Base-by-base conservation (phyloP, 1,284 basidiomycete species). In the Chiua sp. region DNA sequence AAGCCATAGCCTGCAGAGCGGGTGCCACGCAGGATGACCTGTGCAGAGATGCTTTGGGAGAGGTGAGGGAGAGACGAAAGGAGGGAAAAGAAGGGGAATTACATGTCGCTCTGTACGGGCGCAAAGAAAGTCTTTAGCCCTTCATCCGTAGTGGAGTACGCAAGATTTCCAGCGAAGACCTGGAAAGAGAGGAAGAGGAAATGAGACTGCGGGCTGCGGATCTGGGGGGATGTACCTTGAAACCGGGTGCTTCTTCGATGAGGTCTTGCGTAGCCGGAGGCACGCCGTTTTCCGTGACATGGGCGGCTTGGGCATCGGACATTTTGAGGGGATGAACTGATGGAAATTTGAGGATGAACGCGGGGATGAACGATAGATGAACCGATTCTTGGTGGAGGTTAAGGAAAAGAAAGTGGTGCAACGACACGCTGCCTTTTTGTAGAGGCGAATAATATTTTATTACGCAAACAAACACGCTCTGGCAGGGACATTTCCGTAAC, bases 1-100 rank as follows among this genome's bases (percentile, higher is more conserved):
- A 97, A 97, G 67, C 94, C 95, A 79, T 95, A 97, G 63, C 94
- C 94, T 71, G 93, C 89, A 63, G 92, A 91, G 74, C 91, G 88
- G 58, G 81, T 80, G 68, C 91, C 91, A 65, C 92, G 91, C 77
- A 87, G 79, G 76, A 94, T 93, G 76, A 94, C 87, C 77, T 92
- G 88, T 67, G 86, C 90, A 64, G 90, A 86, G 69, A 88, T 76
- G 71, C 90, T 92, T 44, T 6, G 70, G 16, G 49, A 47, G 18
- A 72, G 65, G 63, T 71, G 73, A 65, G 56, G 59, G 62, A 60
- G 33, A 63, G 56, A 28, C 47, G 39, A 26, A 61, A 50, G 56
- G 59, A 64, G 60, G 15, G 65, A 35, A 57, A 33, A 56, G 33
- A 56, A 59, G 13, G 44, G 22, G 71, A 86, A 87, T 68, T 85